Conservation (phyloP, 495 filamentous ascomycete species). For the Lasiosphaeria miniovina region DNA sequence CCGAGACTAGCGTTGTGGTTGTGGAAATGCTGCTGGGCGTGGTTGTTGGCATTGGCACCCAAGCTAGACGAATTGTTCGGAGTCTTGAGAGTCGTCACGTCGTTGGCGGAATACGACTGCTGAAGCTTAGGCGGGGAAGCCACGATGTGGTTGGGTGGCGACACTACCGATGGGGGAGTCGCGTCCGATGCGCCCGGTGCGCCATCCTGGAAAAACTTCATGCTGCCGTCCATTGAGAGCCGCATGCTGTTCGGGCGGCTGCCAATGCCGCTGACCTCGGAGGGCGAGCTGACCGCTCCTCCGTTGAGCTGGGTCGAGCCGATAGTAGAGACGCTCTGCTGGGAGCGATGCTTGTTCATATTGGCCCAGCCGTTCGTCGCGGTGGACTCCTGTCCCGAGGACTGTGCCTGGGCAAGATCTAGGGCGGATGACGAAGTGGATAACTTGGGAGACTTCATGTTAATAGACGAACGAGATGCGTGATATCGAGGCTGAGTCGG, state of each 20-base stretch:
- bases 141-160: constrained; percentile 41
- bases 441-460: constrained; percentile 42
- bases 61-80: constrained; percentile 30
- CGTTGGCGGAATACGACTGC: constrained; percentile 85
- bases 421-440: constrained; percentile 78
- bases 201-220: constrained; percentile 32
- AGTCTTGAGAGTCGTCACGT: constrained; percentile 79
- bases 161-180: constrained; percentile 28
- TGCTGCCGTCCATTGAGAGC: constrained; percentile 48
- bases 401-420: constrained; percentile 72
- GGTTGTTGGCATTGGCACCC: constrained; percentile 54
- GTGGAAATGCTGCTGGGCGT: constrained; percentile 74
- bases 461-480: constrained; percentile 12
- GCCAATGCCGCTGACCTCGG: constrained; percentile 39
- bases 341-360: constrained; percentile 74
- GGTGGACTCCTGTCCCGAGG: constrained; percentile 58
- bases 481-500: background rate
- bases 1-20: constrained; percentile 80
- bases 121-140: constrained; percentile 67
- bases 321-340: constrained; percentile 76
- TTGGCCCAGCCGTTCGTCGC: constrained; percentile 57
- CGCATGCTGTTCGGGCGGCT: constrained; percentile 47
- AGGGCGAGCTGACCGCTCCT: constrained; percentile 29
- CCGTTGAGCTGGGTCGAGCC: constrained; percentile 36
- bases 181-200: constrained; percentile 23